Conservation (phyloP, 768 basidiomycete genomes). For the Kwoniella shandongensis region DNA sequence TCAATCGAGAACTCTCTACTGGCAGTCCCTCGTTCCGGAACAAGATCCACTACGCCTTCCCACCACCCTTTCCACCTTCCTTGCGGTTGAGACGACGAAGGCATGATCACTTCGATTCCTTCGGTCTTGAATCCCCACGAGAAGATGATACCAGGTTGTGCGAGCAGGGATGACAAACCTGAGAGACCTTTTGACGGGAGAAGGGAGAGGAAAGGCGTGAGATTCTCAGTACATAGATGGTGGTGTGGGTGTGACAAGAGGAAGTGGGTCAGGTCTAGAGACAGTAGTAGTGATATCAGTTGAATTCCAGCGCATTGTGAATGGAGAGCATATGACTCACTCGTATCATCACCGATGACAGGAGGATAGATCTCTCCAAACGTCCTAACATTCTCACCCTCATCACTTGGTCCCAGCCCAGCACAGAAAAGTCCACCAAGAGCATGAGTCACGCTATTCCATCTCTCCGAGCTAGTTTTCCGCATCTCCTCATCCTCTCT, state of each 20-base stretch:
- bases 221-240: constrained; percentile 94
- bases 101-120: constrained; percentile 46
- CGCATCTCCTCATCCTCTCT: constrained; percentile 56
- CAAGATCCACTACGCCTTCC: constrained; percentile 78
- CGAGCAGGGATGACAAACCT: constrained; percentile 73
- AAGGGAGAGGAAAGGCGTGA: constrained; percentile 92
- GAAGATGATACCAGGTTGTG: constrained; percentile 40
- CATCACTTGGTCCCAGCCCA: constrained; percentile 64
- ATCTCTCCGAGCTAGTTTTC: constrained; percentile 49
- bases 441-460: constrained; percentile 82
- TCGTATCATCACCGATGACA: not conserved
- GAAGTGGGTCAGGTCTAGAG: constrained; percentile 51
- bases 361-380: constrained; percentile 43
- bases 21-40: constrained; percentile 52
- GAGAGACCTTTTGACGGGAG: constrained; percentile 88
- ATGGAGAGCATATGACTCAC: constrained; percentile 22
- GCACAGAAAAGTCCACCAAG: constrained; percentile 94
- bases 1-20: constrained; percentile 33
- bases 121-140: constrained; percentile 47
- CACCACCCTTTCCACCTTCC: constrained; percentile 58
- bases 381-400: constrained; percentile 28
- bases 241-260: constrained; percentile 60
- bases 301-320: no score
- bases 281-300: no score
- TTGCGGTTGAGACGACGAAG: constrained; percentile 1